Evolutionary conservation across 495 filamentous ascomycete species (phyloP), one percentile per base, ranked within the genome.

Genomic region (Parmelia sp.): DNA sequence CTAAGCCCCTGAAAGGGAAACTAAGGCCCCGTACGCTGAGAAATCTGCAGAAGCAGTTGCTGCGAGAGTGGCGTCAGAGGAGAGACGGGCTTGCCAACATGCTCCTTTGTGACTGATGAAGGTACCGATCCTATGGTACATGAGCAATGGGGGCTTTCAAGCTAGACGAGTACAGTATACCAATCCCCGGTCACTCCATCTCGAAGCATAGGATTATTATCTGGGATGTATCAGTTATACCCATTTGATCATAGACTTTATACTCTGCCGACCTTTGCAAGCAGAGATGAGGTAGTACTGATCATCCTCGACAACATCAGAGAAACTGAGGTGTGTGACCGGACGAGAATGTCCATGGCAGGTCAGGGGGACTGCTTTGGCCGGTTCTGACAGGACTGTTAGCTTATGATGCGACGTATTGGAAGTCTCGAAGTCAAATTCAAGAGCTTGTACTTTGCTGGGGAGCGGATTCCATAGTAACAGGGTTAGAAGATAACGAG

Each of bases 81-180:
- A 96, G 15, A 97, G 83, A 61, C 93, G 84, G 33, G 91, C 89
- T 79, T 96, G 91, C 90, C 92, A 98, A 58, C 96, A 92, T 23
- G 94, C 94, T 65, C 94, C 94, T 78, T 98, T 97, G 78, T 98
- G 94, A 53, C 94, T 93, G 60, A 98, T 85, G 71, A 97, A 97
- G 44, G 95, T 98, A 42, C 94, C 94, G 66, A 98, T 97, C 94
- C 89, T 90, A 65, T 10, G 25, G 4, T 7, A 29, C 9, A 31
- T 65, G 15, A 71, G 63, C 36, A 25, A 40, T 19, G 23, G 19
- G 19, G 35, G 17, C 15, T 45, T 56, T 15, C 27, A 14, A 14
- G 40, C 27, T 58, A 51, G 19, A 37, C 8, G 4, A 47, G 62
- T 42, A 15, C 42, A 60, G 58, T 83, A 64, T 76, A 88, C 87